Conservation (phyloP, 768 basidiomycete species). For the Strobilomyces echinocephalus region DNA sequence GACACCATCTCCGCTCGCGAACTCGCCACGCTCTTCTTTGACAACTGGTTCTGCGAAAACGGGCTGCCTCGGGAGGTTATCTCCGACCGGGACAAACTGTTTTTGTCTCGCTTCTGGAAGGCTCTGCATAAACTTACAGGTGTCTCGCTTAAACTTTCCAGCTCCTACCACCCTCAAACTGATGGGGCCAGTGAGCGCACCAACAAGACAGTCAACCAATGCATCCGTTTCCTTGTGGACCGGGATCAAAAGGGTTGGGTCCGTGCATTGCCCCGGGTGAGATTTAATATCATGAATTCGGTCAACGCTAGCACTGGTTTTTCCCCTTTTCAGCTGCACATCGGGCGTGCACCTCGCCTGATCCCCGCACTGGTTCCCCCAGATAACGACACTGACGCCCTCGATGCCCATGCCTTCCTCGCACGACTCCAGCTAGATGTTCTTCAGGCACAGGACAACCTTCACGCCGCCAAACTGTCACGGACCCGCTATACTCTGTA, state of each 20-base stretch:
- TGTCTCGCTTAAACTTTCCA: not conserved
- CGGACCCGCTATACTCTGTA: not conserved
- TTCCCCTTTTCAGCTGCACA: not conserved
- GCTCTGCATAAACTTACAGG: not conserved
- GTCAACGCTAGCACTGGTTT: not conserved
- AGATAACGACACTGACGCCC: not conserved
- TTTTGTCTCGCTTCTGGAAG: not conserved
- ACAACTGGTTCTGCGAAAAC: not conserved
- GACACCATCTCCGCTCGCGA: not conserved
- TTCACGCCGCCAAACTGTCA: not conserved
- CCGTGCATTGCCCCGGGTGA: not conserved
- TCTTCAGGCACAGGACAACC: not conserved
- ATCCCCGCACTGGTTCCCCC: not conserved
- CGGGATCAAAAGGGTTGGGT: not conserved
- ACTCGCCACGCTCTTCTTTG: not conserved
- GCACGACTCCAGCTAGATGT: not conserved
- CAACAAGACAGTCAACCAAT: not conserved
- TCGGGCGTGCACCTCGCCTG: not conserved
- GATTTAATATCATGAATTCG: not conserved
- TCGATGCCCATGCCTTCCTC: not conserved
- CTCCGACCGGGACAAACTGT: not conserved
- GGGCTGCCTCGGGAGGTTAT: not conserved
- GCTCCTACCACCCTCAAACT: not conserved
- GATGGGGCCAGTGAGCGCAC: not conserved
- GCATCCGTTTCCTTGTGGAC: not conserved